Base-by-base conservation (phyloP, 805 yeast species). In the Starmera amethionina region DNA sequence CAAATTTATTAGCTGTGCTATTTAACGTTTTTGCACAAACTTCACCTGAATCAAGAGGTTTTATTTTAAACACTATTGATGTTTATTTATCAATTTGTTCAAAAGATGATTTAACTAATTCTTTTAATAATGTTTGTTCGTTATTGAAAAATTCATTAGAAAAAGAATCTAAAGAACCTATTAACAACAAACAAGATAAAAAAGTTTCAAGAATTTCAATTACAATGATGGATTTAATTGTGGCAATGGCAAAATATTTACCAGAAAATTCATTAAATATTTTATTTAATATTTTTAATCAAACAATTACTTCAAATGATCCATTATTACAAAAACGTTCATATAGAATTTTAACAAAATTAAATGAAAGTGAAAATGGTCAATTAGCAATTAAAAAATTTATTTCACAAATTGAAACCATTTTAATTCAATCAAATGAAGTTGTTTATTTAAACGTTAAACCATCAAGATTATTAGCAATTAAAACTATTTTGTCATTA, bases 1-100 rank as follows among this genome's bases (percentile, higher is more conserved):
- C 84, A 5, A 89, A 93, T 48, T 56, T 93, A 38, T 67, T 93
- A 39, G 82, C 95, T 11, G 96, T 88, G 16, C 66, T 93, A 38
- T 86, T 90, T 69, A 93, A 93, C 53, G 94, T 93, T 14, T 93
- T 84, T 62, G 77, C 90, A n/a, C 89, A 88, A 49, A 88, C 97
- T 10, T 64, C 76, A 35, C 82, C 93, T 32, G 93, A 85, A 40
- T 73, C 87, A 13, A 77, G 97, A 60, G 84, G 86, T 11, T 87
- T 72, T 58, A 77, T 93, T 38, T 70, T 88, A 43, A 97, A 90
- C 46, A 79, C 96, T 9, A 85, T 90, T 51, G 89, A 87, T 50
- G 73, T 79, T 0, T 89, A 81, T 59, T 66, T 93, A 44, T 75
- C 78, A 45, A 78, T 90, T 32, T 74, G 88, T 9, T 67, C 79